phyloP scores from a whole-genome alignment of 140 eudicot genomes.

The Stevia rebaudiana region DNA sequence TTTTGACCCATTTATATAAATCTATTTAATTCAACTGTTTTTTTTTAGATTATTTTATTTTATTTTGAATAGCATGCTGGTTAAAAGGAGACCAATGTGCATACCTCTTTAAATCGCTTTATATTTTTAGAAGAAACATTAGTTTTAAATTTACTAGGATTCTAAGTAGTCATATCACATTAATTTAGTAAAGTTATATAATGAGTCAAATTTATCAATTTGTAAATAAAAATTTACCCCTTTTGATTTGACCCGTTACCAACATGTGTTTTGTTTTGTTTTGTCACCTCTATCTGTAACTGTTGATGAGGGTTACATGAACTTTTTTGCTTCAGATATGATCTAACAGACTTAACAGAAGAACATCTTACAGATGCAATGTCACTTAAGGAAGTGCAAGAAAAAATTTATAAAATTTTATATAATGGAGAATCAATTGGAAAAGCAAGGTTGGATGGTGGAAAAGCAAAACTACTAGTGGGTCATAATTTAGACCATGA shows the following conservation, averaged over 20 bases:
- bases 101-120: too few species aligned
- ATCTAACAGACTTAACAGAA: conserved; percentile 56
- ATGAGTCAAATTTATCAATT: too few species aligned
- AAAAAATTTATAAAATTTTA: conserved; percentile 42
- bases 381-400: conserved; percentile 51
- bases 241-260: too few species aligned
- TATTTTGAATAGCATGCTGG: background rate
- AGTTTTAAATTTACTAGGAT: too few species aligned
- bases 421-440: conserved; percentile 64
- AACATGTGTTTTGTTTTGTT: too few species aligned
- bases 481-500: conserved; percentile 52
- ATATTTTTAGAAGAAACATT: too few species aligned
- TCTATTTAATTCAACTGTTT: background rate
- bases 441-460: conserved; percentile 49
- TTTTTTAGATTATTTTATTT: too few species aligned
- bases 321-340: conserved; percentile 35
- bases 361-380: conserved; percentile 51
- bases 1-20: background rate
- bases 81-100: background rate
- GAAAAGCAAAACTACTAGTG: conserved; percentile 64
- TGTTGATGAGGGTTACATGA: too few species aligned
- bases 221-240: background rate
- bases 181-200: too few species aligned
- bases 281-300: background rate
- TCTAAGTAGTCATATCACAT: too few species aligned